These are phyloP conservation scores for Colletotrichum echinochloae DNA, from an alignment of 2,329 filamentous ascomycete genomes.

Conservation along the genomic window DNA sequence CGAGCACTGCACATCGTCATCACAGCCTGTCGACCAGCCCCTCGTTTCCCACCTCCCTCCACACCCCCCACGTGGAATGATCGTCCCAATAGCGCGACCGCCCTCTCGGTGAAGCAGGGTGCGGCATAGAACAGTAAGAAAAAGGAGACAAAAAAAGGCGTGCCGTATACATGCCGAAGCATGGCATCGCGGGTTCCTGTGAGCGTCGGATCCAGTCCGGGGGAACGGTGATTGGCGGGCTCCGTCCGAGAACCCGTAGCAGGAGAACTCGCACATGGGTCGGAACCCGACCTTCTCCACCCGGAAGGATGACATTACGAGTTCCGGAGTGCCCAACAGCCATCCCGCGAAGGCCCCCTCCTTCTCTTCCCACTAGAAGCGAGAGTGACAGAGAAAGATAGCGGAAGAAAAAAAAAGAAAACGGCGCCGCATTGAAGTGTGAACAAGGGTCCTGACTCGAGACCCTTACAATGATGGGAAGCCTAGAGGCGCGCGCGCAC, in stretches of 20 bases:
- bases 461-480: conserved; percentile 1
- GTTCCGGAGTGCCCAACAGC: conserved; percentile 1
- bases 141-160: too few species aligned
- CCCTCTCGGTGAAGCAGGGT: conserved; percentile 24
- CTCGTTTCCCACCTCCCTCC: too few species aligned
- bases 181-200: too few species aligned
- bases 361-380: neutral
- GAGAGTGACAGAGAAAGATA: neutral
- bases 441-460: conserved; percentile 37
- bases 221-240: neutral
- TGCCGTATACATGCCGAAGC: conserved; percentile 12
- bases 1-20: neutral
- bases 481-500: neutral
- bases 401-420: neutral
- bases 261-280: conserved; percentile 5
- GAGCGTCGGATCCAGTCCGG: neutral
- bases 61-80: conserved; percentile 31
- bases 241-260: conserved; percentile 14
- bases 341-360: neutral
- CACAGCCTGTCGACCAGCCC: neutral
- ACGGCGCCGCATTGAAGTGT: conserved; percentile 6
- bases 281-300: neutral
- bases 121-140: neutral
- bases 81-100: conserved; percentile 17
- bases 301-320: conserved; percentile 19